A percentile compares a stretch with the other conserved stretches of the same genome.
phyloP scores from a whole-genome alignment of 2,329 filamentous ascomycete genomes.

The Colletotrichum somersetense region DNA sequence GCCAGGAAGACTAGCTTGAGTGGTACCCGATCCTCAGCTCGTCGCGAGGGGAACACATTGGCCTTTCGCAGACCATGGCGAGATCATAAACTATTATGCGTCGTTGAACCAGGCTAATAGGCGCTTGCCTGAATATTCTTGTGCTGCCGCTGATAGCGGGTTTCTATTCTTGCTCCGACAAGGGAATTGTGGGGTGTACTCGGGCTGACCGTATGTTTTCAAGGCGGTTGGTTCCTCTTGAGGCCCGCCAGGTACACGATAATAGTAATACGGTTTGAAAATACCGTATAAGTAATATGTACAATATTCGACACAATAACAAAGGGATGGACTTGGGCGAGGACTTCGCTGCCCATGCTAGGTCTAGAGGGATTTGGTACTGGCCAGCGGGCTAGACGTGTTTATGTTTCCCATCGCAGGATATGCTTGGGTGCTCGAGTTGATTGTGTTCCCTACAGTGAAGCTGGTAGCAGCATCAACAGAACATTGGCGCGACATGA shows the following conservation, averaged over 20 bases:
- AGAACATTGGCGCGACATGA: constrained; percentile 8
- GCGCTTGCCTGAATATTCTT: constrained; percentile 4
- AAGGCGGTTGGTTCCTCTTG: no score
- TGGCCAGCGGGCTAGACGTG: constrained; percentile 14
- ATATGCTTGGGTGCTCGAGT: constrained; percentile 1
- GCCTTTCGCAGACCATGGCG: not conserved
- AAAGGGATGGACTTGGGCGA: constrained; percentile 13
- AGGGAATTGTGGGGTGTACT: not conserved
- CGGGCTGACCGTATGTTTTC: no score
- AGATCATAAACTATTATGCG: constrained; percentile 5
- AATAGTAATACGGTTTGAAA: no score
- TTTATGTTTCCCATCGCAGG: constrained; percentile 28
- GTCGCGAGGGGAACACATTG: constrained; percentile 25
- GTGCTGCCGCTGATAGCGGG: constrained; percentile 18
- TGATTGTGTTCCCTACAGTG: not conserved
- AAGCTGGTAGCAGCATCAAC: constrained; percentile 17
- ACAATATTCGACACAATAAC: no score
- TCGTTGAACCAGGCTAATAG: constrained; percentile 22
- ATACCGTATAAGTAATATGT: no score
- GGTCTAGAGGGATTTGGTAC: not conserved
- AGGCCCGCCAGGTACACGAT: no score
- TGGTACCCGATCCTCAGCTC: constrained; percentile 10
- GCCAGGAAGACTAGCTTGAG: not conserved
- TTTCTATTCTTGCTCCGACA: constrained; percentile 19
- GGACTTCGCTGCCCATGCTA: constrained; percentile 1